These are phyloP conservation scores for Calonectria hongkongensis DNA, from an alignment of 2,329 filamentous ascomycete genomes.

Conservation along the genomic window DNA sequence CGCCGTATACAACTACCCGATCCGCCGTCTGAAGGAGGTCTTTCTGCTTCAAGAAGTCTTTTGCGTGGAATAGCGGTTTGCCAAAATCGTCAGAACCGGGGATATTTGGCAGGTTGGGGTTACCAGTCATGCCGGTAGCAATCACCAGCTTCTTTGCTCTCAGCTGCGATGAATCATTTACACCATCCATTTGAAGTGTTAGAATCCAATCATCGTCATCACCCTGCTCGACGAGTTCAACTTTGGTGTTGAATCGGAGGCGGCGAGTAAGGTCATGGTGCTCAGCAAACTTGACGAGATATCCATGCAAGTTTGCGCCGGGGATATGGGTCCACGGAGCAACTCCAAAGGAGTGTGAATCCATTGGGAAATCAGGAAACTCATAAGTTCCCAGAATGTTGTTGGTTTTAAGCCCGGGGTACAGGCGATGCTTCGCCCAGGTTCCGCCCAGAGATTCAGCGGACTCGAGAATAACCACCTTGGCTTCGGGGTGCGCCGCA, in stretches of 20 bases:
- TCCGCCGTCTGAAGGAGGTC: conserved; percentile 1
- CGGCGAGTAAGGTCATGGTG: not conserved
- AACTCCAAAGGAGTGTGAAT: conserved; percentile 3
- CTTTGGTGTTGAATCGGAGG: not conserved
- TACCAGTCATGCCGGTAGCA: conserved; percentile 7
- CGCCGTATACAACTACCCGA: not conserved
- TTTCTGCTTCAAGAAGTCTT: conserved; percentile 6
- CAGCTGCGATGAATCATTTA: not conserved
- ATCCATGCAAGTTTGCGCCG: not conserved
- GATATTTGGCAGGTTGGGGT: not conserved
- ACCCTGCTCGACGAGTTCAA: not conserved
- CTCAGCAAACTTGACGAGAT: not conserved
- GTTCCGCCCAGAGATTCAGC: conserved; percentile 8
- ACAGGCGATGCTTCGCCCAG: conserved; percentile 14
- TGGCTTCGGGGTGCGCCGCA: not conserved
- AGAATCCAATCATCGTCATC: conserved; percentile 6
- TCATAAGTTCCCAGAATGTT: conserved; percentile 4
- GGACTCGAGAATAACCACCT: conserved; percentile 11
- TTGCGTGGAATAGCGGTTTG: conserved; percentile 1
- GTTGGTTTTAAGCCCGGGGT: conserved; percentile 5
- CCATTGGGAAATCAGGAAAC: conserved; percentile 13
- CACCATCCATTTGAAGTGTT: not conserved
- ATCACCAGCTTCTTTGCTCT: not conserved
- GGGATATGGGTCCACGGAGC: conserved; percentile 5
- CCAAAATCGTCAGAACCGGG: not conserved